Conservation (phyloP, 805 yeast genomes). For the Monosporozyma servazzii region DNA sequence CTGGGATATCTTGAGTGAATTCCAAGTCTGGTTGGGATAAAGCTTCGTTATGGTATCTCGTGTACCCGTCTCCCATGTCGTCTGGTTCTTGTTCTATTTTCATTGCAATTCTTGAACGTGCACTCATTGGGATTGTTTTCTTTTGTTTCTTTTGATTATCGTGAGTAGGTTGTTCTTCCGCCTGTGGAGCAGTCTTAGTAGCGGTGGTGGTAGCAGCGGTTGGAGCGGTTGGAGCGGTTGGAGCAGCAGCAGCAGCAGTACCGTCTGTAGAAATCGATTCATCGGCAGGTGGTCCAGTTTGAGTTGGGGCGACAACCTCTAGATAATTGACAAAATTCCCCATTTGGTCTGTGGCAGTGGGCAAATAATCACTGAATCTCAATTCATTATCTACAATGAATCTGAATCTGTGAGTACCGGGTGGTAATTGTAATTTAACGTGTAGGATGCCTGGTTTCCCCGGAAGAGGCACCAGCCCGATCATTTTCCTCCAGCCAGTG, state of each 20-base stretch:
- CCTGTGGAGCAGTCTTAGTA: constrained; percentile 2
- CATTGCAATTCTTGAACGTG: constrained; percentile 44
- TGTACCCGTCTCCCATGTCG: constrained; percentile 76
- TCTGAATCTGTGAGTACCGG: constrained; percentile 88
- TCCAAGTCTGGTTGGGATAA: constrained; percentile 20
- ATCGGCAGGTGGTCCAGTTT: constrained; percentile 21
- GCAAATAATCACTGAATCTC: constrained; percentile 75
- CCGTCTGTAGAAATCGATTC: not conserved
- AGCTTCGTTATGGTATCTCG: constrained; percentile 63
- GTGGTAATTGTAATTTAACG: constrained; percentile 69
- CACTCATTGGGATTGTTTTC: constrained; percentile 20
- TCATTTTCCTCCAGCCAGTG: constrained; percentile 98
- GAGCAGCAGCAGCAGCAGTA: not conserved
- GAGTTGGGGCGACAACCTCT: constrained; percentile 47
- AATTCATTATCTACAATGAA: constrained; percentile 92
- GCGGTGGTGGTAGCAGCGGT: not conserved
- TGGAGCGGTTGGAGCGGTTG: constrained; percentile 2
- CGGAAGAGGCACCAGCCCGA: constrained; percentile 51
- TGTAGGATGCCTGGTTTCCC: constrained; percentile 36
- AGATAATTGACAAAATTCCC: constrained; percentile 91
- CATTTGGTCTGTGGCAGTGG: constrained; percentile 96
- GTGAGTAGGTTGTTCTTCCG: not conserved
- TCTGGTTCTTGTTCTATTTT: constrained; percentile 34
- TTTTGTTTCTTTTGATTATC: constrained; percentile 1
- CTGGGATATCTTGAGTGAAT: constrained; percentile 65